Base-by-base conservation (phyloP, 306 rosid species). In the Acacia acuminata region DNA sequence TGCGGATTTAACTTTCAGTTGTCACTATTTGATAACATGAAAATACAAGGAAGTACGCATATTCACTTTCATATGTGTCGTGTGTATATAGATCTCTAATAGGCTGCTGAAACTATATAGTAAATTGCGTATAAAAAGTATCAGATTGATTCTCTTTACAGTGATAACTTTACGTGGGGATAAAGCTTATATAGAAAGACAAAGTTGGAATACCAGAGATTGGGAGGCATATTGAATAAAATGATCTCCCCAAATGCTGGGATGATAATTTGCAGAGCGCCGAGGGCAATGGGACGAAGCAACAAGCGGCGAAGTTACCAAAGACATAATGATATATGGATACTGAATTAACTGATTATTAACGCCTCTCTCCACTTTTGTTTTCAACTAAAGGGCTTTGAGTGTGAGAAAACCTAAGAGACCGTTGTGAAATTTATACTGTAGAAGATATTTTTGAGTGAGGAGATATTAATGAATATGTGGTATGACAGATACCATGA, bases 251-350 rank as follows among this genome's bases (percentile, higher is more conserved):
- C 55, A 70, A 22, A 70, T 6, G 34, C 10, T 70, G 34, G 55
- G 75, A 42, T 20, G 75, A 43, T n/a, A 70, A 70, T 43, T 43
- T 70, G 75, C 75, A 70, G 75, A 42, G 17, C 75, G 55, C 15
- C 75, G 32, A n/a, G 75, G 7, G 17, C 48, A 10, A 0, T 43
- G 20, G 34, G 34, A 4, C 15, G 75, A 22, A 44, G 53, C 8
- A 43, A 43, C 20, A 4, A 42, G 34, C 0, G 75, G 47, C 27
- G 34, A n/a, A 10, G 73, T 85, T 7, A 85, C 45, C 47, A 14
- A 60, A 60, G 66, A 60, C 66, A 60, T 60, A 15, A 17, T 51
- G 58, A 17, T 51, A 4, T 17, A 22, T 56, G 63, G 63, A 22
- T 22, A 3, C 3, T 61, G 3, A 61, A 12, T 25, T 11, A 16